Evolutionary conservation across 805 yeast genomes (phyloP), one percentile per base, ranked within the genome.

Genomic region (Candida railenensis): DNA sequence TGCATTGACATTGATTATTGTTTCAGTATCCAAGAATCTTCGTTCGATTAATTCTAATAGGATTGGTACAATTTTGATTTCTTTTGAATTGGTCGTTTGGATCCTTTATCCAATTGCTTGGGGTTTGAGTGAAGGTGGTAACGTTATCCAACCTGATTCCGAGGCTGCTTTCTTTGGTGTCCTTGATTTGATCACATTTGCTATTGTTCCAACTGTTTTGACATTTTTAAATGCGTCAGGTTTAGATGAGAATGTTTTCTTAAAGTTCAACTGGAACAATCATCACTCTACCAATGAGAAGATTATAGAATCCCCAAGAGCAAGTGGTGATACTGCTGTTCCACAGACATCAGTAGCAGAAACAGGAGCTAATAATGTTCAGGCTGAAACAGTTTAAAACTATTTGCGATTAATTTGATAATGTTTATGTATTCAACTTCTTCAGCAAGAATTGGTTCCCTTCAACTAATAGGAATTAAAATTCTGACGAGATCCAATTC

Each of bases 111-210:
- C 78, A 34, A 60, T 78, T 45, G 57, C 62, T 44, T 78, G 81
- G 81, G 82, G 77, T 58, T 61, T 78, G 47, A 64, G 76, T 56
- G 86, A 81, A 58, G 87, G 85, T 69, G 85, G 85, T 62, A 81
- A 81, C 57, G 77, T 69, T 40, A 76, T 81, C 49, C 77, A 73
- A 55, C 81, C 82, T 36, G 83, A 80, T 58, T 71, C 82, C 30
- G 85, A 78, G 57, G 76, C 78, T 38, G 80, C 75, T 19, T 81
- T 80, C 65, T 79, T 77, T 56, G 86, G 86, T 67, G 64, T 81
- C 48, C 62, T 81, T 50, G 87, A 81, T 63, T 52, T 81, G 37
- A 52, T 76, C 25, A 62, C 69, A 22, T 73, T 81, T 52, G 70
- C 64, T 44, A 22, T 68, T 37, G 58, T 73, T 42, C 82, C 82